Evolutionary conservation across 768 basidiomycete species (phyloP).

Genomic region (Pleurotus sapidus): DNA sequence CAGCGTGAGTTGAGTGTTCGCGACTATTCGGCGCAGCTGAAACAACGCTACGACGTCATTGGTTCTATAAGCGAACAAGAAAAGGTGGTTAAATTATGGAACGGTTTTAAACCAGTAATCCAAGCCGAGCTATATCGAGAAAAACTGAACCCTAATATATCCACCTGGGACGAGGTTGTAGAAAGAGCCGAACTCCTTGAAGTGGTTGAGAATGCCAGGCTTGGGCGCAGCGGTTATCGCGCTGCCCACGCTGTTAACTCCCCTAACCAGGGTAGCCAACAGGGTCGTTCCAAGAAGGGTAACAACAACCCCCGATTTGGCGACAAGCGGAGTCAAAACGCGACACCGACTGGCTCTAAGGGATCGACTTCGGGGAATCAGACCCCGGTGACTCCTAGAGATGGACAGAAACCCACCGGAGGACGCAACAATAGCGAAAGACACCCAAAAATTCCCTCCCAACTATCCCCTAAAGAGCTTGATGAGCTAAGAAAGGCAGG

Average conservation of each 20-base stretch:
- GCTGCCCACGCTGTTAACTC: too few relatives aligned
- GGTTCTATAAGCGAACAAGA: constrained; percentile 23
- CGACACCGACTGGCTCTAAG: too few relatives aligned
- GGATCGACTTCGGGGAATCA: too few relatives aligned
- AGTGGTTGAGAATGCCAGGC: constrained; percentile 11
- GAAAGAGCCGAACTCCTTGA: too few relatives aligned
- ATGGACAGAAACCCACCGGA: not conserved
- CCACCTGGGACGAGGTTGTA: constrained; percentile 20
- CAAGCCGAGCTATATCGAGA: constrained; percentile 25
- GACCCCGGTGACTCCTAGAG: not conserved
- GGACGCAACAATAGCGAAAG: not conserved
- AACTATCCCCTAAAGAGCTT: not conserved
- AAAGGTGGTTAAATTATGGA: constrained; percentile 29
- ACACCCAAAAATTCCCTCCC: not conserved
- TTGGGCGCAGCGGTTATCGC: not conserved
- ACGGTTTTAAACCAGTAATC: constrained; percentile 20
- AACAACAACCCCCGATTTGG: not conserved
- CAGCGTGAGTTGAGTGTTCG: constrained; percentile 25
- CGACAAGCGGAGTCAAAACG: too few relatives aligned
- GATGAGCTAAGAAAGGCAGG: not conserved
- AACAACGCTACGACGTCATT: constrained; percentile 29
- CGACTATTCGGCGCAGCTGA: constrained; percentile 29
- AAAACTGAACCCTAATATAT: constrained; percentile 21
- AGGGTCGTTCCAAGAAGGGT: not conserved
- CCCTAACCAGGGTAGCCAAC: not conserved